Conservation (phyloP, 345 rosid species). For the Dimocarpus longan region DNA sequence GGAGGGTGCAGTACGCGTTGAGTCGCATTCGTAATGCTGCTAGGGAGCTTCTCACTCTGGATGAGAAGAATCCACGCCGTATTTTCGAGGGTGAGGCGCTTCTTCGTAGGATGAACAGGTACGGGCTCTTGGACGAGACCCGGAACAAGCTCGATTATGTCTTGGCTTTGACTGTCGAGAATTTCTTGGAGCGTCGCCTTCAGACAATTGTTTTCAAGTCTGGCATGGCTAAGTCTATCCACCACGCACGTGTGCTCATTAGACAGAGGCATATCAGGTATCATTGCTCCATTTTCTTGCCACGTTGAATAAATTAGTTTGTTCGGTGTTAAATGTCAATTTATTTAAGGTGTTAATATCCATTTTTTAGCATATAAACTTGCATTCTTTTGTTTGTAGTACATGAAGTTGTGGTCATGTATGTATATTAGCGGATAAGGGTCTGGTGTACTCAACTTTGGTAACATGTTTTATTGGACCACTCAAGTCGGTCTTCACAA, state of each 20-base stretch:
- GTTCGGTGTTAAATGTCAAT: neutral
- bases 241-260: constrained; percentile 59
- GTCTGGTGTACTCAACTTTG: neutral
- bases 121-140: constrained; percentile 50
- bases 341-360: neutral
- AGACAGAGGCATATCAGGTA: constrained; percentile 60
- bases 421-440: neutral
- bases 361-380: neutral
- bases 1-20: constrained; percentile 58
- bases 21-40: constrained; percentile 60
- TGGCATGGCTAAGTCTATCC: constrained; percentile 60
- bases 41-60: constrained; percentile 56
- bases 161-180: constrained; percentile 54
- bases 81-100: constrained; percentile 58
- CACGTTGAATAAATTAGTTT: neutral
- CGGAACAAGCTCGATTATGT: constrained; percentile 63
- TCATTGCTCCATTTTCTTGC: neutral
- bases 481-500: neutral
- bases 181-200: constrained; percentile 57
- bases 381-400: neutral
- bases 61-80: constrained; percentile 56
- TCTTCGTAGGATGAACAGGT: constrained; percentile 51
- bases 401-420: neutral
- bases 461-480: neutral
- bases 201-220: constrained; percentile 60